phyloP scores from a whole-genome alignment of 2,329 filamentous ascomycete species.

The Xylariaceae sp. region DNA sequence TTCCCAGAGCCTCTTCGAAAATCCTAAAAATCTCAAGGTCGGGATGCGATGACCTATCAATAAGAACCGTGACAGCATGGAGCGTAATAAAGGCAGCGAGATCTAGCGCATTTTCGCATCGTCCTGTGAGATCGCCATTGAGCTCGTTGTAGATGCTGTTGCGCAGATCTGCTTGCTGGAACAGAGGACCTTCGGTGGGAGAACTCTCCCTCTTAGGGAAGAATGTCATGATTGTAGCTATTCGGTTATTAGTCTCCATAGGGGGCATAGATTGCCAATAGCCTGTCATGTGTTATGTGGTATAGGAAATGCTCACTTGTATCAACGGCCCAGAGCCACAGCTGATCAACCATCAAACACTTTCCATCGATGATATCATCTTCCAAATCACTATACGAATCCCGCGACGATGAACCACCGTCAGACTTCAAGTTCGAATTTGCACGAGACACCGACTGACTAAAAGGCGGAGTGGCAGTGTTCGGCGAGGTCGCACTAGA shows the following conservation, averaged over 20 bases:
- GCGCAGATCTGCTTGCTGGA: constrained; percentile 57
- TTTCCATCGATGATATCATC: constrained; percentile 48
- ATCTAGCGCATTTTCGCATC: constrained; percentile 59
- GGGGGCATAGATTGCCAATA: too few relatives aligned
- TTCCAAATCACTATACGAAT: constrained; percentile 34
- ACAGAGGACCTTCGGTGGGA: constrained; percentile 51
- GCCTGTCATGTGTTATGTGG: too few relatives aligned
- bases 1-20: constrained; percentile 63
- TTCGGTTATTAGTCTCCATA: background rate
- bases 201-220: constrained; percentile 53
- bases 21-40: constrained; percentile 62
- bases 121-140: constrained; percentile 59
- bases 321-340: constrained; percentile 60
- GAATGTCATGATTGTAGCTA: constrained; percentile 51
- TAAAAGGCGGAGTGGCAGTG: too few relatives aligned
- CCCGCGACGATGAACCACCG: constrained; percentile 13
- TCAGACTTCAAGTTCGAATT: constrained; percentile 19
- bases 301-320: constrained; percentile 49
- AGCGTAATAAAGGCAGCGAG: constrained; percentile 59
- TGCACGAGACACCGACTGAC: constrained; percentile 17
- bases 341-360: constrained; percentile 63
- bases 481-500: too few relatives aligned
- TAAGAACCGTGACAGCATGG: constrained; percentile 58
- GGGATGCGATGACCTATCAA: constrained; percentile 56
- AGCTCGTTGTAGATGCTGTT: constrained; percentile 64